Evolutionary conservation across 306 rosid species (phyloP).

Genomic region (Herpetospermum pedunculosum): DNA sequence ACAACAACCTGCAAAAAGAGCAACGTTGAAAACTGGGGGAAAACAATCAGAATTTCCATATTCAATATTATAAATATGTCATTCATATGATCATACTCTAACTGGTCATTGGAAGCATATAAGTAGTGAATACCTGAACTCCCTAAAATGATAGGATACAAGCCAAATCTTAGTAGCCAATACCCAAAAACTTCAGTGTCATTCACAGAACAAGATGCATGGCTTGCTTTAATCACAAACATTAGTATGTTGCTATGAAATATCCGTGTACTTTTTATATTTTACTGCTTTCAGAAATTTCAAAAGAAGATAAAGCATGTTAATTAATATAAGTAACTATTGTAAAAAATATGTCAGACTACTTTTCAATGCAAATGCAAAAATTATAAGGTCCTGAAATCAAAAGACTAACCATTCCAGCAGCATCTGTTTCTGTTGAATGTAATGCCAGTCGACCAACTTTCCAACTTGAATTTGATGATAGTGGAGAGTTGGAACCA

Average conservation of each 20-base stretch:
- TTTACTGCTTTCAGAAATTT: background rate
- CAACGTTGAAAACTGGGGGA: background rate
- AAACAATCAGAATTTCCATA: background rate
- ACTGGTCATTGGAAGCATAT: background rate
- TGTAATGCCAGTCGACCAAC: constrained; percentile 55
- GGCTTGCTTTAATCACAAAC: background rate
- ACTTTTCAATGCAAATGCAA: background rate
- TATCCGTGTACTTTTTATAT: background rate
- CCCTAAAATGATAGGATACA: constrained; percentile 1
- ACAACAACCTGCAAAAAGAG: constrained; percentile 59
- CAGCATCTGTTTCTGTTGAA: constrained; percentile 53
- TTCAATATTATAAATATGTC: background rate
- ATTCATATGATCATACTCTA: background rate
- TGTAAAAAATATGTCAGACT: background rate
- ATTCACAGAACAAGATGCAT: background rate
- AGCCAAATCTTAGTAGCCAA: constrained; percentile 6
- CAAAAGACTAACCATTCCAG: constrained; percentile 78
- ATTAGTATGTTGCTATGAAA: background rate
- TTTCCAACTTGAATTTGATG: constrained; percentile 74
- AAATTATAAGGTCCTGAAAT: background rate
- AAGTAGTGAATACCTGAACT: background rate
- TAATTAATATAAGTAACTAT: background rate
- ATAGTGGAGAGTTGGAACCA: constrained; percentile 79
- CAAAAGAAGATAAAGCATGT: background rate
- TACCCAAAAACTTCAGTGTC: background rate